These are phyloP conservation scores for Heterobasidion parviporum DNA, from an alignment of 1,284 basidiomycete genomes.

Conservation along the genomic window DNA sequence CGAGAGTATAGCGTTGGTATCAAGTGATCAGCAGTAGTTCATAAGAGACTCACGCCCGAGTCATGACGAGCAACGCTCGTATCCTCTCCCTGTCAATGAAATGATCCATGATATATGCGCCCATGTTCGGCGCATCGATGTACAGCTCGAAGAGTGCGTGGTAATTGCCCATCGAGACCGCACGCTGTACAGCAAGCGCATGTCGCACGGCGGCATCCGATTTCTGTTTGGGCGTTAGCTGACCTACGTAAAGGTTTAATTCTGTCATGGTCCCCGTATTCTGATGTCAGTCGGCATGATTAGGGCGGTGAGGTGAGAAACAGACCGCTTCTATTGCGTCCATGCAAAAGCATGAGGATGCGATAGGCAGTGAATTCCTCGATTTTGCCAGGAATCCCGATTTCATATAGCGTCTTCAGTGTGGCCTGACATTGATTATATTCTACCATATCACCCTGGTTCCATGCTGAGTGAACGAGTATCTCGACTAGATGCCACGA, in stretches of 20 bases:
- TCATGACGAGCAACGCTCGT: constrained; percentile 82
- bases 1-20: neutral
- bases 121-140: constrained; percentile 89
- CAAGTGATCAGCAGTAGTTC: constrained; percentile 5
- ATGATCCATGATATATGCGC: constrained; percentile 98
- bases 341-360: constrained; percentile 93
- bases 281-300: constrained; percentile 5
- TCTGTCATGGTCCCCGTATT: constrained; percentile 40
- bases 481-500: neutral
- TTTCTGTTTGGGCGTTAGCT: constrained; percentile 89
- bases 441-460: constrained; percentile 92
- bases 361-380: constrained; percentile 98
- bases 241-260: constrained; percentile 91
- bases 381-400: constrained; percentile 83
- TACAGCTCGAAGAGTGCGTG: constrained; percentile 87
- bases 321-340: constrained; percentile 88
- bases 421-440: constrained; percentile 98
- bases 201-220: constrained; percentile 74
- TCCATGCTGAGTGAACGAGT: constrained; percentile 10
- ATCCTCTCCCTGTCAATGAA: constrained; percentile 91
- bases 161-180: constrained; percentile 91
- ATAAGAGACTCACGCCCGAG: constrained; percentile 68
- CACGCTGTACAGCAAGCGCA: constrained; percentile 83
- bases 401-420: constrained; percentile 85
- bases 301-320: constrained; percentile 6